Percentiles rank a stretch among this genome's conserved stretches.
phyloP scores from a whole-genome alignment of 2,329 filamentous ascomycete species.

The Bipolaris cookei region DNA sequence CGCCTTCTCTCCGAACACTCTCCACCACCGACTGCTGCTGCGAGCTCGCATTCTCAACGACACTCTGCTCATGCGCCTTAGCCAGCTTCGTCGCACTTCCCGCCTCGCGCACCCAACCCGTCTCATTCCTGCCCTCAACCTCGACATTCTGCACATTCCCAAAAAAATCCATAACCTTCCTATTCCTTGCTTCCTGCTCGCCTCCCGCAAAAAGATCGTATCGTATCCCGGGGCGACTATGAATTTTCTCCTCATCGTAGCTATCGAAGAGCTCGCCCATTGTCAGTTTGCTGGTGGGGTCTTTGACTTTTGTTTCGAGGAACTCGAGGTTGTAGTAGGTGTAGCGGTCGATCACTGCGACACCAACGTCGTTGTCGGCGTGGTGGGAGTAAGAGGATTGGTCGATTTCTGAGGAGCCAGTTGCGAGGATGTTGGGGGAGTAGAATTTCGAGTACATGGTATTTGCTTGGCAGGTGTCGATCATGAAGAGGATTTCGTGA shows the following conservation, averaged over 20 bases:
- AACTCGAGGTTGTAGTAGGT: slow-evolving; percentile 99
- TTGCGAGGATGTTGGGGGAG: slow-evolving; percentile 96
- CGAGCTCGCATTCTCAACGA: slow-evolving; percentile 31
- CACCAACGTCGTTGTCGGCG: slow-evolving; percentile 95
- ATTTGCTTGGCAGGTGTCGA: slow-evolving; percentile 98
- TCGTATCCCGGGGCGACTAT: slow-evolving; percentile 86
- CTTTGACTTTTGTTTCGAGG: slow-evolving; percentile 86
- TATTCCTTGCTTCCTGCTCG: slow-evolving; percentile 74
- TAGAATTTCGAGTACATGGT: slow-evolving; percentile 99
- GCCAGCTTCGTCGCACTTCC: slow-evolving; percentile 69
- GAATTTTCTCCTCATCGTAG: slow-evolving; percentile 93
- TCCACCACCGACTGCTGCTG: slow-evolving; percentile 22
- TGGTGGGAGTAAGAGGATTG: slow-evolving; percentile 98
- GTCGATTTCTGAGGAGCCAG: slow-evolving; percentile 93
- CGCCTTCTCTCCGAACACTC: slow-evolving; percentile 37
- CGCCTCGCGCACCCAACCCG: slow-evolving; percentile 69
- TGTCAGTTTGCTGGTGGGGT: slow-evolving; percentile 84
- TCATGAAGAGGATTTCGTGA: slow-evolving; percentile 99
- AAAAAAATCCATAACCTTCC: slow-evolving; percentile 94
- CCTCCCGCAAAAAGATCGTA: slow-evolving; percentile 95
- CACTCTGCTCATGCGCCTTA: slow-evolving; percentile 48
- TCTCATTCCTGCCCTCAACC: slow-evolving; percentile 65
- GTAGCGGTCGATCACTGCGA: slow-evolving; percentile 97
- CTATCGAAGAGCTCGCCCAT: slow-evolving; percentile 95
- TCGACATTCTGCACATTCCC: slow-evolving; percentile 98